Conservation (phyloP, 306 rosid species). For the Bauhinia variegata region DNA sequence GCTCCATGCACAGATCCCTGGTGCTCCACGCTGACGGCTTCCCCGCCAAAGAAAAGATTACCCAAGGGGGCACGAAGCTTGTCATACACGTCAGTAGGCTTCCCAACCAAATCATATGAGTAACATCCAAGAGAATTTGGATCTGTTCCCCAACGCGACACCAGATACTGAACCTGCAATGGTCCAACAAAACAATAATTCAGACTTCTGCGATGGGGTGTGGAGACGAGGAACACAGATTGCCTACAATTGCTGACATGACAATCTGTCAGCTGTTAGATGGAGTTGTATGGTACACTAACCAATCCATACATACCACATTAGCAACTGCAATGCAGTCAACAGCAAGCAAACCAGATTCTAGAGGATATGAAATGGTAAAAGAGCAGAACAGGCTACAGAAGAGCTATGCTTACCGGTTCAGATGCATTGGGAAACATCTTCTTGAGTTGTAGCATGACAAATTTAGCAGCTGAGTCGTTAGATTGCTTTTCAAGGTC, state of each 20-base stretch:
- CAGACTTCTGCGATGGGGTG: slow-evolving; percentile 13
- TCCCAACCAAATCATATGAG: slow-evolving; percentile 73
- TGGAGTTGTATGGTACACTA: too few relatives aligned
- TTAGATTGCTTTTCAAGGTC: slow-evolving; percentile 65
- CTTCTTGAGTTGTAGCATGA: slow-evolving; percentile 66
- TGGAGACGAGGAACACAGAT: too few relatives aligned
- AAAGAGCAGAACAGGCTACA: slow-evolving; percentile 1
- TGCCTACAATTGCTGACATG: too few relatives aligned
- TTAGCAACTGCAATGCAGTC: too few relatives aligned
- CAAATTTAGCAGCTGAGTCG: slow-evolving; percentile 52
- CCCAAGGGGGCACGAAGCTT: slow-evolving; percentile 74
- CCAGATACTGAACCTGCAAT: slow-evolving; percentile 72
- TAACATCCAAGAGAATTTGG: slow-evolving; percentile 74
- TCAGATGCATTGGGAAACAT: slow-evolving; percentile 71
- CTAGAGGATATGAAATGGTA: slow-evolving; percentile 8
- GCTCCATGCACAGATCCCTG: slow-evolving; percentile 81
- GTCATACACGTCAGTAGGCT: slow-evolving; percentile 65
- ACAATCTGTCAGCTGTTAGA: too few relatives aligned
- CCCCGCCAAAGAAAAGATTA: slow-evolving; percentile 58
- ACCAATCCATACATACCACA: too few relatives aligned
- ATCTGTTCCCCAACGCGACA: slow-evolving; percentile 80
- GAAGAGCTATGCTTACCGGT: slow-evolving; percentile 53
- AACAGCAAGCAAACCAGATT: too few relatives aligned
- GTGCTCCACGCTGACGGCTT: slow-evolving; percentile 64
- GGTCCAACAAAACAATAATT: slow-evolving; percentile 34